A percentile compares a stretch with the other conserved stretches of the same genome.
phyloP scores from a whole-genome alignment of 2,329 filamentous ascomycete genomes.

The Emydomyces testavorans region DNA sequence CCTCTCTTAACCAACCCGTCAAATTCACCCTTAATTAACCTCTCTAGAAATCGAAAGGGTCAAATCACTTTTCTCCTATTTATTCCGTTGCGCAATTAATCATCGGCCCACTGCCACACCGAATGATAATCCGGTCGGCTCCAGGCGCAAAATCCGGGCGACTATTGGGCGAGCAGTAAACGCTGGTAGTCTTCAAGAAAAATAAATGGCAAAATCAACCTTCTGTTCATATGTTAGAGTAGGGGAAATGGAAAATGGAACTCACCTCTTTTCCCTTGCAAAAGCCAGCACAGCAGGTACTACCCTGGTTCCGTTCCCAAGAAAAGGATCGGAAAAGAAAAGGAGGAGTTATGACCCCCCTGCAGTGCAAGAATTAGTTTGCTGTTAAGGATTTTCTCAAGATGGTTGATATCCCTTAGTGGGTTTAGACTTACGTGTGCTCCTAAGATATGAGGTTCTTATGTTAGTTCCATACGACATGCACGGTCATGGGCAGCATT shows the following conservation, averaged over 20 bases:
- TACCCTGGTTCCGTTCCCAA: not conserved
- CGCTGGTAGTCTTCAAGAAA: not conserved
- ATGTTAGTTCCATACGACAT: not conserved
- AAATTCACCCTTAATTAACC: not conserved
- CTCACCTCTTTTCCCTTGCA: conserved; percentile 7
- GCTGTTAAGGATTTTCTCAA: not conserved
- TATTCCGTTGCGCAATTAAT: conserved; percentile 3
- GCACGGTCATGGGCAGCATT: not conserved
- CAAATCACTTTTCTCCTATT: not conserved
- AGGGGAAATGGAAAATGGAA: not conserved
- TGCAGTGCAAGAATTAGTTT: not conserved
- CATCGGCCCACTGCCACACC: conserved; percentile 2
- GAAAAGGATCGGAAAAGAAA: conserved; percentile 3
- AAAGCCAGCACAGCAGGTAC: conserved; percentile 9
- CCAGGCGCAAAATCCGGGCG: conserved; percentile 6
- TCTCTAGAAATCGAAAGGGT: no score
- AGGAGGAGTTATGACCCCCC: not conserved
- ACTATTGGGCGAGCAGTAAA: not conserved
- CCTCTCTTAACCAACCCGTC: not conserved
- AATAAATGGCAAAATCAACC: no score
- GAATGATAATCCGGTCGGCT: conserved; percentile 6
- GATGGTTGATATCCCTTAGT: not conserved
- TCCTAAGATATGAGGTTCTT: not conserved
- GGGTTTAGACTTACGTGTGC: not conserved
- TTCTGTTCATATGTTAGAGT: no score